Percentiles rank a stretch among this genome's conserved stretches.
These are phyloP conservation scores for Vigna nakashimae DNA, from an alignment of 306 rosid genomes.

Conservation along the genomic window DNA sequence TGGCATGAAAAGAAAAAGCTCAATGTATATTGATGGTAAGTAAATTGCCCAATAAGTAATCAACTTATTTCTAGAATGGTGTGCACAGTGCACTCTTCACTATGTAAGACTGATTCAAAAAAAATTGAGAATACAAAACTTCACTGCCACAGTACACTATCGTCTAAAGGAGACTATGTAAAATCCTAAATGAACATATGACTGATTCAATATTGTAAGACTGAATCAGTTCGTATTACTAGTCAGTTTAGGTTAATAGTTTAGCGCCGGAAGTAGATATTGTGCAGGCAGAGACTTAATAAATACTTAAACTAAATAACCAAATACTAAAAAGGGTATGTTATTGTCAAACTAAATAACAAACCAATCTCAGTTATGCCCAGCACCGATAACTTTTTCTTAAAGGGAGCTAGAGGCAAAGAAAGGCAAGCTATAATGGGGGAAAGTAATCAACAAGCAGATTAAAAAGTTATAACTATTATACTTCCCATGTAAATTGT, in stretches of 20 bases:
- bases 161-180: not conserved
- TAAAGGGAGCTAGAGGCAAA: not conserved
- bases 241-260: not conserved
- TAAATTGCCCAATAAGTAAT: not conserved
- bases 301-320: not conserved
- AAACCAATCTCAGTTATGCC: not conserved
- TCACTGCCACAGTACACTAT: conserved; percentile 2
- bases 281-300: not conserved
- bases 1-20: not conserved
- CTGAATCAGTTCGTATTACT: not conserved
- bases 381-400: not conserved
- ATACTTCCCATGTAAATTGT: conserved; percentile 5
- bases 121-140: conserved; percentile 1
- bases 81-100: not conserved
- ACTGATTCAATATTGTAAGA: conserved; percentile 1
- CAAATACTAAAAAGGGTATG: not conserved
- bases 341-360: not conserved
- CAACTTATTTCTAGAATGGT: not conserved
- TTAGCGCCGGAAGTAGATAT: too few species aligned
- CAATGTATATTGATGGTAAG: not conserved
- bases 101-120: too few species aligned
- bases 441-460: conserved; percentile 5
- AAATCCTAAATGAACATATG: not conserved
- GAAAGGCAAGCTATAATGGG: not conserved
- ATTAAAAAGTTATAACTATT: not conserved